Evolutionary conservation across 352 stramenopile species (phyloP).

Genomic region (Globisporangium nunn): DNA sequence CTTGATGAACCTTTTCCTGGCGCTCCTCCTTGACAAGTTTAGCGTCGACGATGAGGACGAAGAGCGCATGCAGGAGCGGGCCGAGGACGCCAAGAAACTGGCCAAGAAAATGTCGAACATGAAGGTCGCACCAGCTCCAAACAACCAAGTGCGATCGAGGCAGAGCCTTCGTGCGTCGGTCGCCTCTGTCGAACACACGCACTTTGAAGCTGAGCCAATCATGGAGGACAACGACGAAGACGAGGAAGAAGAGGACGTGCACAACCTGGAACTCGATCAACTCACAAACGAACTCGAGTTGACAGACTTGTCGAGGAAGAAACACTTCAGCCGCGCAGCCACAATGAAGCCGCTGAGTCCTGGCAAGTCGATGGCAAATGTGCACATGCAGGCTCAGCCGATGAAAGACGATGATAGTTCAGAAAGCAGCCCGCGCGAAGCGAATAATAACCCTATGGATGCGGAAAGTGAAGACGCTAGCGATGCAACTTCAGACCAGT

Average conservation of each 20-base stretch:
- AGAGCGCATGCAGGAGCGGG: slow-evolving; percentile 24
- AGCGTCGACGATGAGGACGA: slow-evolving; percentile 60
- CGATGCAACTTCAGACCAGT: not conserved
- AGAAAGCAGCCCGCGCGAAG: not conserved
- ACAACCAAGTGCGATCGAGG: slow-evolving; percentile 7
- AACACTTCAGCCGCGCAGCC: not conserved
- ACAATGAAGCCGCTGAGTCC: not conserved
- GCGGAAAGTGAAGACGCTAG: not conserved
- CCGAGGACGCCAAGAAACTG: slow-evolving; percentile 41
- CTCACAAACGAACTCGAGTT: slow-evolving; percentile 13
- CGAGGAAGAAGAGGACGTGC: slow-evolving; percentile 31
- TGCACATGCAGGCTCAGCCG: not conserved
- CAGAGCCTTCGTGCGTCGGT: slow-evolving; percentile 16
- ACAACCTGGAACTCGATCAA: slow-evolving; percentile 16
- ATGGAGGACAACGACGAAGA: slow-evolving; percentile 20
- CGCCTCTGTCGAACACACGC: not conserved
- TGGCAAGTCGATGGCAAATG: not conserved
- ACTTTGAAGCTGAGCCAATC: slow-evolving; percentile 7
- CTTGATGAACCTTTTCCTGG: slow-evolving; percentile 93
- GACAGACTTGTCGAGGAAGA: not conserved
- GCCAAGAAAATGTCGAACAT: slow-evolving; percentile 54
- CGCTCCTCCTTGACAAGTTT: slow-evolving; percentile 90
- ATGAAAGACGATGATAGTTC: not conserved
- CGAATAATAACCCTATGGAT: not conserved
- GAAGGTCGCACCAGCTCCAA: slow-evolving; percentile 32